Base-by-base conservation (phyloP, 2,329 filamentous ascomycete species). In the Byssochlamys sp. region DNA sequence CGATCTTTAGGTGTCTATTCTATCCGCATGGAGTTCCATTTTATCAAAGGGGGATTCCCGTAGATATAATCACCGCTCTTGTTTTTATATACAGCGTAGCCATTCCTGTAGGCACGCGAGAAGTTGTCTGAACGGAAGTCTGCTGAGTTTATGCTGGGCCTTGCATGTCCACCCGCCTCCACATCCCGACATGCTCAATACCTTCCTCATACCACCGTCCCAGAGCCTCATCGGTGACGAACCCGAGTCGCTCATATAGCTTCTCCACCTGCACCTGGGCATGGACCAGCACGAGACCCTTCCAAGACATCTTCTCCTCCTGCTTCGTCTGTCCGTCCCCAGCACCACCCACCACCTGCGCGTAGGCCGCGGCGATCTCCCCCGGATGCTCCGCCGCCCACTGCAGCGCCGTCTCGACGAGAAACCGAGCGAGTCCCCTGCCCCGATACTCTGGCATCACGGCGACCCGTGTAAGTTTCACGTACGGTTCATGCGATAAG, bases 131-230 rank as follows among this genome's bases (percentile, higher is more conserved):
- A 19, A 19, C 19, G 19, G 19, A 19, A n/a, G 12, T n/a, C 5
- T 39, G 6, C 31, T 33, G 9, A 19, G n/a, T 45, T 14, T 9
- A 14, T 53, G 12, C 33, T 27, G 35, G 58, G 39, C 48, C 56
- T 35, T 33, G 48, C 29, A 70, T 49, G 11, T 61, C 56, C n/a
- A 76, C 55, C 56, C 71, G 63, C 70, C 74, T 81, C 81, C 83
- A 95, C 91, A 96, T 95, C 59, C 89, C 91, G 19, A 95, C 80
- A 76, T 96, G 90, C 62, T 82, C 78, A 56, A 96, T 92, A 3
- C 88, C 89, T 67, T 94, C 90, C 71, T 96, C 91, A 60, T 80
- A 78, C 90, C 91, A 96, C 31, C 71, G 79, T 0, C 89, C 89
- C 82, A 92, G 83, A 9, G 74, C 77, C 66, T 88, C 80, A 72